Conservation (phyloP, 177 flowering plant genomes). For the Vitis hybrid region DNA sequence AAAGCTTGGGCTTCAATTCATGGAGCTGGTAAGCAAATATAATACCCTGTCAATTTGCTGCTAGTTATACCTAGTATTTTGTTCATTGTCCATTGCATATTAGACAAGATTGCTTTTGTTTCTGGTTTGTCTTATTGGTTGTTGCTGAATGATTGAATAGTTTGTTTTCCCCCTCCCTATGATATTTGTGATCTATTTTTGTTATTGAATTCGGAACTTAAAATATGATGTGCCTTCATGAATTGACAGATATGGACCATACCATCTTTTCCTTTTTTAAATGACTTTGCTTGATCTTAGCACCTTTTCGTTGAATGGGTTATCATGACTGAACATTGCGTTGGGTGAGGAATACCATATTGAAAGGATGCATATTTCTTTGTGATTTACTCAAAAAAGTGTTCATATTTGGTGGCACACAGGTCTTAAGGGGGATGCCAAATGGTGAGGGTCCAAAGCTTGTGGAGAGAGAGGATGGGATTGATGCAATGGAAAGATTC, state of each 20-base stretch:
- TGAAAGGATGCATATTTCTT: no score
- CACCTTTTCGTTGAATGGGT: no score
- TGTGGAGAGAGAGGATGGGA: constrained; percentile 90
- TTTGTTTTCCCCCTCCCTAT: no score
- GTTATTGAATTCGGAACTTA: no score
- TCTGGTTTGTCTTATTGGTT: neutral
- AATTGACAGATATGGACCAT: neutral
- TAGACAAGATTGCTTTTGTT: neutral
- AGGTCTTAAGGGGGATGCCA: constrained; percentile 97
- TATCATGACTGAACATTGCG: no score
- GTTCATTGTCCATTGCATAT: neutral
- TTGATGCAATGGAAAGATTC: constrained; percentile 96
- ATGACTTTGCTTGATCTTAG: neutral
- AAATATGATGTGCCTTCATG: no score
- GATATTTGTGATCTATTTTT: no score
- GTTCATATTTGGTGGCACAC: constrained; percentile 2
- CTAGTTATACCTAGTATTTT: neutral
- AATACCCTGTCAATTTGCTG: neutral
- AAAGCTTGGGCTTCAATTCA: constrained; percentile 86
- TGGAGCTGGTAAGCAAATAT: constrained; percentile 76
- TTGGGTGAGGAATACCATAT: no score
- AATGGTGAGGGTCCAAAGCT: constrained; percentile 87
- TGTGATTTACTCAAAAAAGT: no score
- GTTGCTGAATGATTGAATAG: neutral
- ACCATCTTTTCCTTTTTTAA: neutral